Base-by-base conservation (phyloP, 176 grass and related monocot genomes). In the Oryza nivara region DNA sequence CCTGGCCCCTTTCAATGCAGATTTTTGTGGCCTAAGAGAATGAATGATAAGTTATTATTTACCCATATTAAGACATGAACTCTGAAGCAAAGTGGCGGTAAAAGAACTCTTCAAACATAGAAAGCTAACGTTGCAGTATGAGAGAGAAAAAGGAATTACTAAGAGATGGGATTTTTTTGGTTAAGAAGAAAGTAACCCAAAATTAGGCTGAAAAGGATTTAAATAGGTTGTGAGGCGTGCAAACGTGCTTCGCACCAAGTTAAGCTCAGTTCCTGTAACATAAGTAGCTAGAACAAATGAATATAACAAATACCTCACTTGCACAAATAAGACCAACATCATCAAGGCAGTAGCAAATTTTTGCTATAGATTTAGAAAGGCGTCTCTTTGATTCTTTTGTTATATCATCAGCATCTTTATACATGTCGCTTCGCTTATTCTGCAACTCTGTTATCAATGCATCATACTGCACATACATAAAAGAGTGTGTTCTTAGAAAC, bases 291-390 rank as follows among this genome's bases (percentile, higher is more conserved):
- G n/a, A 84, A 90, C 17, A 11, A 64, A 45, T 77, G 11, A 41
- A 76, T 60, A 10, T 80, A 92, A 68, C 10, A 65, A 54, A 91
- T 91, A 98, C 95, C 92, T 98, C 90, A 73, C 67, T 85, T 70
- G 89, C 91, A 88, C 92, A 98, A 82, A 98, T 65, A 73, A 95
- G 89, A 77, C 95, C 95, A 64, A 83, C 63, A 72, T 93, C 91
- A 85, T 95, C 77, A 70, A 98, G 79, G 77, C 92, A 98, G 82
- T 88, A 79, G 86, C 83, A 86, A 74, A 98, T 91, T 65, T 91
- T 92, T 67, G 83, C 86, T 85, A 78, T 77, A 77, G 76, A 92
- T 85, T 76, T 86, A 30, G 85, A 86, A 11, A 98, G 84, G 67
- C 46, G 68, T 65, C 81, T 91, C 84, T 48, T 85, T 78, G 91